Evolutionary conservation across 129 eudicot genomes (phyloP).

Genomic region (Pulicaria dysenterica): DNA sequence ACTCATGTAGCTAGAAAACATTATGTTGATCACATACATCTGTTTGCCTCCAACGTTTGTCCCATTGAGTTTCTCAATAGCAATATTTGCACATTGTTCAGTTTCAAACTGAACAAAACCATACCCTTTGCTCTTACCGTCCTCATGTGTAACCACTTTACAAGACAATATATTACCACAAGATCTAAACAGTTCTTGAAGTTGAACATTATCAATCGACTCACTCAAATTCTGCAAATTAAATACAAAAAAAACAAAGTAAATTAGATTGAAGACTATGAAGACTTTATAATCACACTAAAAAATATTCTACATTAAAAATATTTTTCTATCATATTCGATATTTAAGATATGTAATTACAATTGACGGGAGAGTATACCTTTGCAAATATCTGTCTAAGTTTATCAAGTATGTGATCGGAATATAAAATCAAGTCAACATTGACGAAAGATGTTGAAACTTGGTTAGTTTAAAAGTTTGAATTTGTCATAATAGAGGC

Average conservation of each 20-base stretch:
- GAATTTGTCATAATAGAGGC: too few species aligned
- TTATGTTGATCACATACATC: slow-evolving; percentile 49
- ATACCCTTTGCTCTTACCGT: slow-evolving; percentile 79
- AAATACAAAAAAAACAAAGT: slow-evolving; percentile 16
- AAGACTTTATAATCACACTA: slow-evolving; percentile 6
- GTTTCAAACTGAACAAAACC: slow-evolving; percentile 89
- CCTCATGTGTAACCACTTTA: slow-evolving; percentile 72
- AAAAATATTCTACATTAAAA: too few species aligned
- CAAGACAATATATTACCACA: slow-evolving; percentile 81
- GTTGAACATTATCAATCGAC: slow-evolving; percentile 57
- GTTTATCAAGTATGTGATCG: too few species aligned
- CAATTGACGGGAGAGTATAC: too few species aligned
- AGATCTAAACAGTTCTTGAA: slow-evolving; percentile 67
- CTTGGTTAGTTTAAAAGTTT: too few species aligned
- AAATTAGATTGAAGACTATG: not conserved
- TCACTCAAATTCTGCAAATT: slow-evolving; percentile 73
- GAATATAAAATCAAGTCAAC: too few species aligned
- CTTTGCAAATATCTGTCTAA: too few species aligned
- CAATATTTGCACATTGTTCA: slow-evolving; percentile 73
- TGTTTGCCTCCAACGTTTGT: slow-evolving; percentile 66
- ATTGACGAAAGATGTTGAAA: too few species aligned
- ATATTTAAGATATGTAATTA: too few species aligned
- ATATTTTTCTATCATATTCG: too few species aligned
- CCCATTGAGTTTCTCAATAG: slow-evolving; percentile 81
- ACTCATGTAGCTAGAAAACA: not conserved